Evolutionary conservation across 441 rosid species (phyloP), one percentile per base, ranked within the genome.

Genomic region (Breynia disticha): DNA sequence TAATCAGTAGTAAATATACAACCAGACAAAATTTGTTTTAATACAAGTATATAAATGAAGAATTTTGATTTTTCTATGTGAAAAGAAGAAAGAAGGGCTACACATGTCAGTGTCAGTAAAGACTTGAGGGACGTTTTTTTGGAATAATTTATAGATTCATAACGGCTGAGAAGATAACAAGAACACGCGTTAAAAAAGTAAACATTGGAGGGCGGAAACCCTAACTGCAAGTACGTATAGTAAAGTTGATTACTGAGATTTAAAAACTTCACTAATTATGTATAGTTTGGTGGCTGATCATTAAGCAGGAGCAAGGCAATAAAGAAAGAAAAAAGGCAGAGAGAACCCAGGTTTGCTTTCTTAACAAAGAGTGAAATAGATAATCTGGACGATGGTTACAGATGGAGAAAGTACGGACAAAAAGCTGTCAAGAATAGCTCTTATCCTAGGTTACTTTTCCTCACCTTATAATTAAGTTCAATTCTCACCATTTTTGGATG

Each of bases 341-440:
- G 57, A 50, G 87, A 78, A 61, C 78, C 86, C 21, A 74, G 89
- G 54, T 69, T 79, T 61, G 82, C 95, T 39, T 88, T 88, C 60
- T 50, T 86, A 74, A 88, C 97, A 1, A 88, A 85, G 75, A 79
- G 86, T 55, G 97, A 86, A 65, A 59, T 81, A 17, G 97, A 88
- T 70, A 74, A 86, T 67, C 91, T 86, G 55, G 91, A 88, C 72
- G 96, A 88, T 48, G 96, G 95, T 42, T 87, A 84, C 57, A 75
- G 87, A 58, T 87, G 96, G 95, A 81, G 96, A 67, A 87, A 87
- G 56, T 88, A 87, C 35, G 95, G 95, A 21, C 96, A 88, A 62
- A 88, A 88, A 50, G 91, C 96, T 0, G 95, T 88, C 66, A 88
- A 88, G 73, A 86, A 88, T 50, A 88, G 95, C 66, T 84, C 93